Base-by-base conservation (phyloP, 345 rosid species). In the Citrus mangshanensis region DNA sequence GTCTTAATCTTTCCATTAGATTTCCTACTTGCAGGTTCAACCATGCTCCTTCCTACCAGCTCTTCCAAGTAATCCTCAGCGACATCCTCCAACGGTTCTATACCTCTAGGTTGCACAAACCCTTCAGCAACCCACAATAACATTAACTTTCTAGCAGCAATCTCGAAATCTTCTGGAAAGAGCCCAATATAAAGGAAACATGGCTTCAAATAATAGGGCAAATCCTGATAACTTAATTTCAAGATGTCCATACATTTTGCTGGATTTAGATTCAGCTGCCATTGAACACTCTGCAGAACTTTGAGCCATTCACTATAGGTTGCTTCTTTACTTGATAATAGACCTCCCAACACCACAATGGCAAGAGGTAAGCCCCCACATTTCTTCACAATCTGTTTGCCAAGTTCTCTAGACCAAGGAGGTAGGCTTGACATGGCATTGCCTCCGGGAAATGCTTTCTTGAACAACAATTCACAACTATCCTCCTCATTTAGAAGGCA, bases 111-210 rank as follows among this genome's bases (percentile, higher is more conserved):
- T 27, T 79, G 74, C 22, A 81, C 68, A 77, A 77, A 81, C 46
- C 78, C 68, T 58, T 72, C 76, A 27, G 84, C 75, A 18, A 77
- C 75, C 84, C 78, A 81, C 32, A 78, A 60, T 42, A 46, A 14
- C 38, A 73, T 77, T 68, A 54, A 18, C 58, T 37, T 68, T 67
- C 56, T 67, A 13, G 66, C 72, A 42, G 80, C 70, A 25, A 79
- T 68, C 66, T 59, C 63, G 24, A 54, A 79, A 35, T 60, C 80
- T 25, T 51, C 75, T 7, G 78, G 80, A 51, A 82, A 79, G 16
- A 72, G 74, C 22, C 78, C 81, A 21, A 60, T 9, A 69, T 77
- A 73, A 38, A 77, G 81, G 68, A 81, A 82, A 68, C 82, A 79
- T 56, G 78, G 59, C 55, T 80, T 82, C 49, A 82, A 64, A 38